A percentile compares a stretch with the other conserved stretches of the same genome.
phyloP scores from a whole-genome alignment of 352 stramenopile genomes.

The Phytophthora macrochlamydospora region DNA sequence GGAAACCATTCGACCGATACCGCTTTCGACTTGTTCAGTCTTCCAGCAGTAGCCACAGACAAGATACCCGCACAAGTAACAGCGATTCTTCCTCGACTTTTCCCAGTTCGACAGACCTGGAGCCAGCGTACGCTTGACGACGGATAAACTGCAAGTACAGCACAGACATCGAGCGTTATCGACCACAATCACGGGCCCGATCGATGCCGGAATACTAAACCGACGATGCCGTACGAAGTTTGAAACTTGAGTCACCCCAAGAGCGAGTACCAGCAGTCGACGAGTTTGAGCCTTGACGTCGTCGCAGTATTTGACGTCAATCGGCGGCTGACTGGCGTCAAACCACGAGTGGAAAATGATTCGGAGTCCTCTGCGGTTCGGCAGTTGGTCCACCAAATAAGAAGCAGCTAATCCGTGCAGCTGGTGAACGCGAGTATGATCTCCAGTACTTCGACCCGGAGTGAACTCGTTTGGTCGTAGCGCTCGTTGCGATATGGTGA shows the following conservation, averaged over 20 bases:
- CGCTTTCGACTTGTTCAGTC: too few species aligned
- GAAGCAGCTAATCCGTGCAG: slow-evolving; percentile 24
- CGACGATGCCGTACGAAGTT: too few species aligned
- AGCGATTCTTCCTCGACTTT: slow-evolving; percentile 18
- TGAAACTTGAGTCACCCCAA: slow-evolving; percentile 30
- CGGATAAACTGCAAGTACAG: too few species aligned
- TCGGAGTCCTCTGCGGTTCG: neutral
- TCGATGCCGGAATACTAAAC: too few species aligned
- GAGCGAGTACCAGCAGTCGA: too few species aligned
- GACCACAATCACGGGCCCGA: too few species aligned
- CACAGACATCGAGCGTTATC: too few species aligned
- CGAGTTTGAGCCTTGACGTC: too few species aligned
- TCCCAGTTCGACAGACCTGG: too few species aligned
- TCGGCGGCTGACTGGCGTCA: neutral
- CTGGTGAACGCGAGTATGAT: slow-evolving; percentile 18
- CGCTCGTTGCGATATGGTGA: slow-evolving; percentile 25
- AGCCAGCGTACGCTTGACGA: slow-evolving; percentile 16
- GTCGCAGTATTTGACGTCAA: too few species aligned
- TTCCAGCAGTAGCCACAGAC: too few species aligned
- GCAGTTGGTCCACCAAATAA: slow-evolving; percentile 10
- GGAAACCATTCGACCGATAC: too few species aligned
- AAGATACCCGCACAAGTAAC: slow-evolving; percentile 11
- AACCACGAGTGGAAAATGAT: slow-evolving; percentile 7
- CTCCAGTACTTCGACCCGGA: slow-evolving; percentile 1
- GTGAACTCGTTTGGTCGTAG: slow-evolving; percentile 13